These are phyloP conservation scores for Rhodomyrtus psidioides DNA, from an alignment of 441 rosid species.

Conservation along the genomic window DNA sequence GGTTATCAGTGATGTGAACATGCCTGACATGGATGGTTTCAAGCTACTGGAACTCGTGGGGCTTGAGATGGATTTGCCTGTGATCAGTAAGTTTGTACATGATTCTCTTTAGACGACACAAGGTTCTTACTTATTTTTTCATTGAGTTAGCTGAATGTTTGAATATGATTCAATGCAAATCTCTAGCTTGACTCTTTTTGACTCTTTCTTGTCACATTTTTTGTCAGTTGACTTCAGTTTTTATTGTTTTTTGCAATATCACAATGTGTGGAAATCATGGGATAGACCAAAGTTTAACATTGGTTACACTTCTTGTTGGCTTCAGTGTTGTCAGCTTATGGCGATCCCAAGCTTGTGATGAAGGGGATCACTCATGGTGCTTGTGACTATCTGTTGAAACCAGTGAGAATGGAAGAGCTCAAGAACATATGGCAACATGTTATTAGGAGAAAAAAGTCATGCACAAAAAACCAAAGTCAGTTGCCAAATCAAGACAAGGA, in stretches of 20 bases:
- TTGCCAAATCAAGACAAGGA: neutral
- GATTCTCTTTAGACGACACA: neutral
- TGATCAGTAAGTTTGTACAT: neutral
- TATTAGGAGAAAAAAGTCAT: neutral
- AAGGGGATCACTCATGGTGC: slow-evolving; percentile 3
- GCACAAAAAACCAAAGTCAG: neutral
- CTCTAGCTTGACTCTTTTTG: neutral
- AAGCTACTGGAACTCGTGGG: slow-evolving; percentile 6
- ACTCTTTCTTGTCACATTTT: neutral
- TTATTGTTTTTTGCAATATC: neutral
- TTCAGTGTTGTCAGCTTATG: slow-evolving; percentile 4
- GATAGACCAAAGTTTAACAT: neutral
- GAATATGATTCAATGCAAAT: neutral
- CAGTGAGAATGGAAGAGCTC: neutral
- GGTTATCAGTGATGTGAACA: slow-evolving; percentile 5
- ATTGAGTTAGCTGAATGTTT: neutral
- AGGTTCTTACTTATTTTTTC: neutral
- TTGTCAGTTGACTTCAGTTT: neutral
- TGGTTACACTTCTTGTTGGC: neutral
- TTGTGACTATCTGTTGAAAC: slow-evolving; percentile 6
- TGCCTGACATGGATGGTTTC: slow-evolving; percentile 8
- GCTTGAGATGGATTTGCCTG: slow-evolving; percentile 4
- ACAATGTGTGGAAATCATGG: neutral
- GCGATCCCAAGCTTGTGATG: slow-evolving; percentile 2
- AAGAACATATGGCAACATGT: slow-evolving; percentile 10